phyloP scores from a whole-genome alignment of 768 basidiomycete genomes.

The Rhizopogon sp. region DNA sequence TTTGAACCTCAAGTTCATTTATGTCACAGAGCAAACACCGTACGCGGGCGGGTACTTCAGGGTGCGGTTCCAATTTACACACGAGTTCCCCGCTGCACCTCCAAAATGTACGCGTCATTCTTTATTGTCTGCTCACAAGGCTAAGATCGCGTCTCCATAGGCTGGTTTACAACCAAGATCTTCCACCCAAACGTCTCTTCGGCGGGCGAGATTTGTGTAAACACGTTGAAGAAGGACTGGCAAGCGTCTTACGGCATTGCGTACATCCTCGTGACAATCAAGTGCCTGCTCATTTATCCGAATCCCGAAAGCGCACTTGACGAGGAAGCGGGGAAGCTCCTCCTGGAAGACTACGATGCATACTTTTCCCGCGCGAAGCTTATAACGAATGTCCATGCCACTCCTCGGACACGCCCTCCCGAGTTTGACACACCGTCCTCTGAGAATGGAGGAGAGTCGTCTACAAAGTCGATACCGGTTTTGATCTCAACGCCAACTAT shows the following conservation, averaged over 20 bases:
- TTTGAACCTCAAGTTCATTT: conserved; percentile 7
- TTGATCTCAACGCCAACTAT: conserved; percentile 12
- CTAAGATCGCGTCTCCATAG: conserved; percentile 32
- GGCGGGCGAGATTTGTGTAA: conserved; percentile 91
- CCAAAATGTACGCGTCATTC: conserved; percentile 72
- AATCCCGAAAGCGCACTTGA: conserved; percentile 96
- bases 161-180: conserved; percentile 90
- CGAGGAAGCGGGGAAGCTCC: conserved; percentile 90
- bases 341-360: conserved; percentile 84
- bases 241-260: conserved; percentile 85
- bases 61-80: conserved; percentile 83
- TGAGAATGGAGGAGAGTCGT: conserved; percentile 15
- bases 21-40: conserved; percentile 52
- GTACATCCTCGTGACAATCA: conserved; percentile 89
- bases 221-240: conserved; percentile 98
- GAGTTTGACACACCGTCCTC: conserved; percentile 58
- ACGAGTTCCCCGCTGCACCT: conserved; percentile 90
- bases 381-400: conserved; percentile 90
- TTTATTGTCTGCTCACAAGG: background rate
- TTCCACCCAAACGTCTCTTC: conserved; percentile 96
- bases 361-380: conserved; percentile 85
- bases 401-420: conserved; percentile 64
- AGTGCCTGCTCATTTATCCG: conserved; percentile 93
- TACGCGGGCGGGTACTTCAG: conserved; percentile 70
- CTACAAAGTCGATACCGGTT: conserved; percentile 2